Conservation (phyloP, 495 filamentous ascomycete species). For the Aspergillus ostianus region DNA sequence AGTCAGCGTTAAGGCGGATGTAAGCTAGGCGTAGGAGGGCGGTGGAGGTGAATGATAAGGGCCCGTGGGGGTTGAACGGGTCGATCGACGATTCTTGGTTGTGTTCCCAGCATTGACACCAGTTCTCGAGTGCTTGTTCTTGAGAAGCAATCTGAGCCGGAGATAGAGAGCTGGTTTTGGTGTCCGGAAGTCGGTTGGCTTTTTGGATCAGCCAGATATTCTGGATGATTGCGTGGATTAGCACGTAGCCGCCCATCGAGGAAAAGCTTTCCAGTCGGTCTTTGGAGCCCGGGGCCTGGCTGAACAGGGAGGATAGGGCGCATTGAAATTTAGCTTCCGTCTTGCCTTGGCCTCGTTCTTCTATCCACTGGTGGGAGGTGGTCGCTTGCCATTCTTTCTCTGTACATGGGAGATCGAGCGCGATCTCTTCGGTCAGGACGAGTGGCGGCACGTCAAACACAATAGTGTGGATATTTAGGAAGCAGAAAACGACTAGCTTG, state of each 20-base stretch:
- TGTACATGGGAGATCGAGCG: conserved; percentile 57
- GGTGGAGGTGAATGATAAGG: conserved; percentile 65
- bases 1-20: conserved; percentile 65
- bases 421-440: conserved; percentile 61
- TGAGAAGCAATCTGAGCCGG: conserved; percentile 56
- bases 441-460: conserved; percentile 50
- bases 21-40: conserved; percentile 65
- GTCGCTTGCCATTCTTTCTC: conserved; percentile 40
- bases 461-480: conserved; percentile 51
- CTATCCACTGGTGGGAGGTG: conserved; percentile 27
- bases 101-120: conserved; percentile 61
- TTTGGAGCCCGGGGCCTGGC: conserved; percentile 16
- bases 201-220: conserved; percentile 68
- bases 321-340: conserved; percentile 36
- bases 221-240: conserved; percentile 68
- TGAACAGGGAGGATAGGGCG: conserved; percentile 32
- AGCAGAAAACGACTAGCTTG: conserved; percentile 47
- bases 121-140: conserved; percentile 58
- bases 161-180: conserved; percentile 45
- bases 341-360: conserved; percentile 24
- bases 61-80: conserved; percentile 53
- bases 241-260: conserved; percentile 63
- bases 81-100: conserved; percentile 53
- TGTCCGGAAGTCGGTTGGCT: conserved; percentile 45
- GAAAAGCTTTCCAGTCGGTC: conserved; percentile 40